Evolutionary conservation across 202 grass and related monocot species (phyloP), one percentile per base, ranked within the genome.

Genomic region (Alloteropsis angusta): DNA sequence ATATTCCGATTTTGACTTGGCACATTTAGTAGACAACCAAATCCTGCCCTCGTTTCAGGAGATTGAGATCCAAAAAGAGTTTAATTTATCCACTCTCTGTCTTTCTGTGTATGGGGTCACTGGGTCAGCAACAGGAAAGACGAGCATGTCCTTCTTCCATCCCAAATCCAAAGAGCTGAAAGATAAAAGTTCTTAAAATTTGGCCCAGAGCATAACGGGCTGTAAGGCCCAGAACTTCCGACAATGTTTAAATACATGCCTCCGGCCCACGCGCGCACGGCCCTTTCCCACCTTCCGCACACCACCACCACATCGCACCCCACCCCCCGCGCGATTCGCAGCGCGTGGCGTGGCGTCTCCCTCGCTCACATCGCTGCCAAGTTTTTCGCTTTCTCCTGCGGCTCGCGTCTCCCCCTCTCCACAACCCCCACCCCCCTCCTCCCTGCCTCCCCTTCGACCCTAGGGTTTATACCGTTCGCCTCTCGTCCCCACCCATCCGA

Each of bases 391-490:
- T 3, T 21, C 15, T 30, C 54, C 21, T 47, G 28, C 15, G 15
- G 17, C 54, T 25, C 32, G 58, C 18, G 74, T 22, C n/a, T n/a
- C n/a, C n/a, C n/a, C 32, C 18, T 25, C 34, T 21, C 15, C 16
- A 0, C 43, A 43, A 25, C 7, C 45, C 22, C 6, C 7, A 19
- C 36, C 15, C 6, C 4, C 18, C 19, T 7, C 19, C 17, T 16
- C 56, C 36, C 60, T 9, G 60, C 21, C 5, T 55, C 3, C n/a
- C 15, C 21, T 25, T 5, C 12, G 35, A 17, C 17, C 48, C 83
- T 85, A 85, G 83, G 83, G 68, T 80, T 85, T 82, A 67, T 74
- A 49, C 83, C 67, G 7, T 41, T 26, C 34, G 2, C 45, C 58
- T 35, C 58, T 4, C 45, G 74, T 9, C 6, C 42, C 22, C 19